Base-by-base conservation (phyloP, 805 yeast genomes). In the Zygotorulaspora florentina region DNA sequence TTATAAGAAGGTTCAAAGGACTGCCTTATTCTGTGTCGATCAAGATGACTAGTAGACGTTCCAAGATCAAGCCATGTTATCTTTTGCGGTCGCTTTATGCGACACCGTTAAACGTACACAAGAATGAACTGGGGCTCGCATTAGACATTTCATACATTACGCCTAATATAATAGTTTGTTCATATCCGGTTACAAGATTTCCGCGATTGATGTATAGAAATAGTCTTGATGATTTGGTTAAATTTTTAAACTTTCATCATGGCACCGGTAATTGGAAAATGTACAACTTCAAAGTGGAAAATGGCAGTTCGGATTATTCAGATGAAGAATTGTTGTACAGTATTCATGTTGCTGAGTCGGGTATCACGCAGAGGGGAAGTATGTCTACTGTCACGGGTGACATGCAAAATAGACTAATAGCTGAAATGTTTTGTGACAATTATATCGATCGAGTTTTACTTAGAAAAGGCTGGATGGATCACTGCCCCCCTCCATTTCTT, bases 141-240 rank as follows among this genome's bases (percentile, higher is more conserved):
- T 61, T 84, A 8, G 96, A 89, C 58, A 65, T 88, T 31, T 75
- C 89, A 0, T 83, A 84, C 53, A 74, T 89, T 25, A 74, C 83
- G 0, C 74, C 80, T 0, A 74, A 76, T 47, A 46, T 90, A 12
- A 75, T 87, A 16, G 96, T 85, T 2, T 77, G 87, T 39, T 81
- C 96, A 0, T 86, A 83, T 54, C 96, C 96, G 0, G 76, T 83
- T 0, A 70, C 71, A 37, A 59, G 61, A 26, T 61, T 53, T 26
- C 66, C 75, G 3, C 69, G 73, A 45, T 57, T 69, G 8, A 56
- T 74, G 36, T 83, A 76, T 60, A 70, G 85, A 38, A 79, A 80
- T 51, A 71, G 75, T 28, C 63, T 84, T 1, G 53, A 56, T 0
- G 81, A 79, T 39, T 64, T 89, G 20, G 65, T 79, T 0, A 60